Evolutionary conservation across 208 protist species (phyloP).

Genomic region (Acanthamoeba lugdunensis): DNA sequence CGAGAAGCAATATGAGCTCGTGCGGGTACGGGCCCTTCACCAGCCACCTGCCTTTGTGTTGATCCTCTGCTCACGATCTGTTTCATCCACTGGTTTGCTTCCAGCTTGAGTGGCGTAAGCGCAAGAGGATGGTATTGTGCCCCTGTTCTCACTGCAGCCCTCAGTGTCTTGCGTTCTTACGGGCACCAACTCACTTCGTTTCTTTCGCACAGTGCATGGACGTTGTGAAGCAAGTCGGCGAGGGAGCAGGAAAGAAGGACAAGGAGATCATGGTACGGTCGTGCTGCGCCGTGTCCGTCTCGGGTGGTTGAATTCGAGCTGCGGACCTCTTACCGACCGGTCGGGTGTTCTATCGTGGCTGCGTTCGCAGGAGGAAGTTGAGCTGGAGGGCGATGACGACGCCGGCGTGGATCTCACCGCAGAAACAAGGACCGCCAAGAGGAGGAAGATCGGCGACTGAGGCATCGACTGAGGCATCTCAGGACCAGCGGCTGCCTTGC

Average conservation of each 20-base stretch:
- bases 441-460: slow-evolving; percentile 49
- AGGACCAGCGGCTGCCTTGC: too few relatives aligned
- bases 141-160: background rate
- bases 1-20: slow-evolving; percentile 41
- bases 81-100: too few relatives aligned
- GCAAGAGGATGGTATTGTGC: slow-evolving; percentile 21
- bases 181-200: background rate
- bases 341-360: background rate
- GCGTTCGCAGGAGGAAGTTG: slow-evolving; percentile 21
- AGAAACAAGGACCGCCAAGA: slow-evolving; percentile 27
- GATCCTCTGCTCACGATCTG: background rate
- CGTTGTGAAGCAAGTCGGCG: slow-evolving; percentile 41
- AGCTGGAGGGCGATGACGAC: slow-evolving; percentile 43
- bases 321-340: background rate
- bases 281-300: background rate
- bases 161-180: background rate
- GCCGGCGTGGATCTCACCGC: slow-evolving; percentile 22
- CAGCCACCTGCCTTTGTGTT: background rate
- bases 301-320: background rate
- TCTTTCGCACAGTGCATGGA: slow-evolving; percentile 44
- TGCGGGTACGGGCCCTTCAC: background rate
- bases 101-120: slow-evolving; percentile 23
- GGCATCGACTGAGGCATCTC: too few relatives aligned
- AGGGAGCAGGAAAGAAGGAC: slow-evolving; percentile 17
- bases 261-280: slow-evolving; percentile 36